These are phyloP conservation scores for Eucalyptus viminalis DNA, from an alignment of 345 rosid species.

Conservation along the genomic window DNA sequence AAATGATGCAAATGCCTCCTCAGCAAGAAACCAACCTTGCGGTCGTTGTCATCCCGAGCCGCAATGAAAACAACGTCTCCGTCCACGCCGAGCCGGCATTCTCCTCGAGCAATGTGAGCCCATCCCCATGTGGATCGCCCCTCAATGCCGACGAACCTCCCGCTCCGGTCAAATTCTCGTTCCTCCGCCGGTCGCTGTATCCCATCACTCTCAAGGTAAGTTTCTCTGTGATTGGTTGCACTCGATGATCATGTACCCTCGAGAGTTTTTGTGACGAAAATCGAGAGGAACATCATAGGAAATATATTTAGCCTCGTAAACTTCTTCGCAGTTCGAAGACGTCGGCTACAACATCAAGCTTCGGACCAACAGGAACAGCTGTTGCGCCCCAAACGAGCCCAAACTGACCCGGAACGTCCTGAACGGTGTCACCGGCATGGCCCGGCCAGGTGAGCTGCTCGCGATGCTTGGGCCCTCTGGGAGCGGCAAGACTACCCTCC, in stretches of 20 bases:
- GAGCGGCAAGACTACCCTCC: constrained; percentile 85
- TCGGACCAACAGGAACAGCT: constrained; percentile 6
- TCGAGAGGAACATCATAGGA: background rate
- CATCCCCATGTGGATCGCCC: constrained; percentile 16
- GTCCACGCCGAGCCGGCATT: constrained; percentile 36
- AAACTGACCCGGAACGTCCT: constrained; percentile 45
- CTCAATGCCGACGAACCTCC: constrained; percentile 1
- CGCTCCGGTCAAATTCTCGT: constrained; percentile 19
- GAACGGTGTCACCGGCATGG: constrained; percentile 73
- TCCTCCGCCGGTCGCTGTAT: constrained; percentile 37
- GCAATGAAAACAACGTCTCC: constrained; percentile 11
- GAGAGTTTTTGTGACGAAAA: background rate
- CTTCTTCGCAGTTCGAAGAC: constrained; percentile 64
- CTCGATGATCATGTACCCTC: background rate
- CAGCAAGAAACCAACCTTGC: constrained; percentile 31
- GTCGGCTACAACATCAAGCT: constrained; percentile 36
- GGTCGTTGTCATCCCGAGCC: background rate
- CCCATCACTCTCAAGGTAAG: constrained; percentile 69
- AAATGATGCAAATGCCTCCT: constrained; percentile 42
- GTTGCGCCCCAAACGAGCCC: constrained; percentile 26
- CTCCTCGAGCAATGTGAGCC: constrained; percentile 20
- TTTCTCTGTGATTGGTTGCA: background rate
- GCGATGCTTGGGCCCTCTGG: constrained; percentile 98
- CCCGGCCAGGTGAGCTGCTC: constrained; percentile 71
- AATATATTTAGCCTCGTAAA: background rate